These are phyloP conservation scores for Thermothelomyces thermophilus DNA, from an alignment of 2,329 filamentous ascomycete genomes.

Conservation along the genomic window DNA sequence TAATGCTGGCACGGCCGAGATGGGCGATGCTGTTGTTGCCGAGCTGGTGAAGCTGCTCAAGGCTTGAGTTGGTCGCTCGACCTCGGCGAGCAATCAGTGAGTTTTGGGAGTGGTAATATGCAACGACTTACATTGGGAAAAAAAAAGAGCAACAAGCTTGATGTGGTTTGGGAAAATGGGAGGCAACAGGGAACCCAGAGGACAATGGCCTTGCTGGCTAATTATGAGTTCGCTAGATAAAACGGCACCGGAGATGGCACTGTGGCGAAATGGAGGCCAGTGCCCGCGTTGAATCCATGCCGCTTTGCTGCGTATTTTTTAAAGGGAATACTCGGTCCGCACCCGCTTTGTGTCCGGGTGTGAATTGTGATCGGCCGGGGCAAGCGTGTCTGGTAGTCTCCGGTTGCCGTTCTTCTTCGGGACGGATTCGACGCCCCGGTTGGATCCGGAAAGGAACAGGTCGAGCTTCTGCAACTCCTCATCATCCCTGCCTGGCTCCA, in stretches of 20 bases:
- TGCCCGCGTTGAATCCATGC: not conserved
- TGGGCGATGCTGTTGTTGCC: constrained; percentile 69
- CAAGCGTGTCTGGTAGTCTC: not conserved
- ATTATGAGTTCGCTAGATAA: not conserved
- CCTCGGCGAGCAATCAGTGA: too few species aligned
- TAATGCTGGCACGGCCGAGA: constrained; percentile 62
- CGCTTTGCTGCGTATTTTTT: not conserved
- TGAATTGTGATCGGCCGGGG: not conserved
- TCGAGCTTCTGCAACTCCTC: constrained; percentile 49
- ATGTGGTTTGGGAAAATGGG: not conserved
- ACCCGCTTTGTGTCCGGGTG: not conserved
- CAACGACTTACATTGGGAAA: not conserved
- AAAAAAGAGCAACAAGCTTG: too few species aligned
- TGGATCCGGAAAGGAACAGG: constrained; percentile 19
- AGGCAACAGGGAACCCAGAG: not conserved
- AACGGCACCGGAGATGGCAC: not conserved
- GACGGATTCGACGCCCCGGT: not conserved
- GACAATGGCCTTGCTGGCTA: not conserved
- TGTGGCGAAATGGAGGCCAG: not conserved
- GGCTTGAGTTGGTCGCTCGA: constrained; percentile 16
- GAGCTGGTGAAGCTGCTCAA: constrained; percentile 66
- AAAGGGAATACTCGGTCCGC: not conserved
- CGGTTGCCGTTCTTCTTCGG: not conserved
- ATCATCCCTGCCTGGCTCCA: constrained; percentile 44
- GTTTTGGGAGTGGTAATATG: not conserved